Conservation (phyloP, 1,139 yeast genomes). For the Saccharomyces hybrid region DNA sequence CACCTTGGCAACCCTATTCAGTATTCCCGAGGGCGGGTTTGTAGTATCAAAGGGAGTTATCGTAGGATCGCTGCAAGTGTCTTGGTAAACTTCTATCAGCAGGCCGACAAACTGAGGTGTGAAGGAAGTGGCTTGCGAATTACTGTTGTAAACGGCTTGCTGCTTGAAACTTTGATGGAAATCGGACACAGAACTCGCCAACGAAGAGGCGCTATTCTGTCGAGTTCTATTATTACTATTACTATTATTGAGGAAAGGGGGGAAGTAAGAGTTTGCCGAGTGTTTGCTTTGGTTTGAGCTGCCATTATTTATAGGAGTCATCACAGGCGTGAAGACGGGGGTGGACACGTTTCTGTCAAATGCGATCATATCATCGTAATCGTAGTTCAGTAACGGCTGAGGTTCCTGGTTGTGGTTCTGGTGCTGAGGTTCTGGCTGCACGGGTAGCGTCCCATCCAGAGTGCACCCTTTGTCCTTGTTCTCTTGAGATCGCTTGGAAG, state of each 20-base stretch:
- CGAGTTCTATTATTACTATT: slow-evolving; percentile 1
- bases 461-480: not conserved
- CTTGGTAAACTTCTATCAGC: slow-evolving; percentile 26
- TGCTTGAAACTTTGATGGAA: slow-evolving; percentile 1
- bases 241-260: not conserved
- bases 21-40: slow-evolving; percentile 32
- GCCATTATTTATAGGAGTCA: not conserved
- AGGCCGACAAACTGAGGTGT: slow-evolving; percentile 23
- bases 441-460: not conserved
- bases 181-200: slow-evolving; percentile 6
- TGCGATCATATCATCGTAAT: not conserved
- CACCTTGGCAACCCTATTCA: slow-evolving; percentile 27
- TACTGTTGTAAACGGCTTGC: slow-evolving; percentile 3
- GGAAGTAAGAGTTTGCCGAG: slow-evolving; percentile 1
- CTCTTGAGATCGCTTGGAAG: not conserved
- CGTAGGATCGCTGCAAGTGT: slow-evolving; percentile 29
- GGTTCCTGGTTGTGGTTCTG: not conserved
- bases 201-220: slow-evolving; percentile 5
- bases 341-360: not conserved
- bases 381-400: not conserved
- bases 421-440: not conserved
- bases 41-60: slow-evolving; percentile 31
- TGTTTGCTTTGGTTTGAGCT: not conserved
- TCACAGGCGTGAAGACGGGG: not conserved
- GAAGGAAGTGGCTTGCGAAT: slow-evolving; percentile 7